Evolutionary conservation across 1,284 basidiomycete species (phyloP).

Genomic region (Melampsora medusae): DNA sequence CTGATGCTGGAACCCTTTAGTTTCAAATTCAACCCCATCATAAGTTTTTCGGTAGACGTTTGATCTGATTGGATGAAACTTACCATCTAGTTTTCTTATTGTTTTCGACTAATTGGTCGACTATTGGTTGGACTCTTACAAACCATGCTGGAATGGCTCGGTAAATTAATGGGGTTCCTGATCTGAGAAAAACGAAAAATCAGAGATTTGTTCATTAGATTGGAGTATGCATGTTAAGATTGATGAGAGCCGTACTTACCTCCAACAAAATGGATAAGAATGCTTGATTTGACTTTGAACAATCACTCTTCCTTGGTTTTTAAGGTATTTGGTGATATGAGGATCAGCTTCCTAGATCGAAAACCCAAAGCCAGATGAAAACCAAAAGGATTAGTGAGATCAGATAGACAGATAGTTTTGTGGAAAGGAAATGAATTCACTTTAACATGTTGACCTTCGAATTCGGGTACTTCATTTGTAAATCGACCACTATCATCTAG

Average conservation of each 20-base stretch:
- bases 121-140: conserved; percentile 78
- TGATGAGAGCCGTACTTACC: conserved; percentile 59
- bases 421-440: conserved; percentile 54
- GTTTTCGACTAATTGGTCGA: conserved; percentile 82
- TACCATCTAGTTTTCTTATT: conserved; percentile 89
- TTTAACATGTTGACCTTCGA: conserved; percentile 87
- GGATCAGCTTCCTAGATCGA: conserved; percentile 76
- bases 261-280: conserved; percentile 96
- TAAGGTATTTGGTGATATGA: conserved; percentile 86
- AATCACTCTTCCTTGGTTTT: conserved; percentile 81
- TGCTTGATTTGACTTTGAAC: conserved; percentile 84
- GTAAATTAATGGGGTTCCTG: conserved; percentile 92
- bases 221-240: background rate
- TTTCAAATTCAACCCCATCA: background rate
- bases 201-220: background rate
- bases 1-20: conserved; percentile 77
- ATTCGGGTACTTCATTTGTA: conserved; percentile 85
- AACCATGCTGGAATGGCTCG: conserved; percentile 97
- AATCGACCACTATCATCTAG: conserved; percentile 86
- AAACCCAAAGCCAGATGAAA: conserved; percentile 15
- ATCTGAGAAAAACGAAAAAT: conserved; percentile 60
- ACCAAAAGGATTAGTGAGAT: background rate
- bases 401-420: background rate
- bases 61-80: conserved; percentile 48
- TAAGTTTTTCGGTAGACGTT: background rate